Conservation (phyloP, 2,329 filamentous ascomycete species). For the Botrytis squamosa region DNA sequence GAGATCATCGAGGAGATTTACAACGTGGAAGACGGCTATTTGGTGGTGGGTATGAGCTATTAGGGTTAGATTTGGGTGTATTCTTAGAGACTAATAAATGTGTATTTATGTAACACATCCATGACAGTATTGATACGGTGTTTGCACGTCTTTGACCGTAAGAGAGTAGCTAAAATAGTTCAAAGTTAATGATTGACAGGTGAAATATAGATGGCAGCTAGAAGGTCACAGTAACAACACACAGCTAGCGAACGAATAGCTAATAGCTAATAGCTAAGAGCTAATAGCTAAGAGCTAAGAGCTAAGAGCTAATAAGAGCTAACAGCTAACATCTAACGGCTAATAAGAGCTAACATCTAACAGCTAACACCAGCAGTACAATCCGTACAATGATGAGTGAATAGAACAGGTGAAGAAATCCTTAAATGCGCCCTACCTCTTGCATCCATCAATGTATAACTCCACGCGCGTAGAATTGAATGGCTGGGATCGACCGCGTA, state of each 20-base stretch:
- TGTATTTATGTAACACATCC: background rate
- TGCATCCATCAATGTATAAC: background rate
- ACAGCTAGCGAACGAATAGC: no score
- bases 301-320: background rate
- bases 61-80: background rate
- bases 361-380: background rate
- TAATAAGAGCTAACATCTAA: background rate
- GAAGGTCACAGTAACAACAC: background rate
- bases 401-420: background rate
- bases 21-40: background rate
- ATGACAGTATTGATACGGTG: background rate
- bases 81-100: background rate
- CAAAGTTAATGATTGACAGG: background rate
- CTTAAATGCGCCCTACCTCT: background rate
- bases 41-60: background rate
- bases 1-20: background rate
- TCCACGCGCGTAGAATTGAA: background rate
- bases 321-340: no score
- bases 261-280: background rate
- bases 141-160: background rate
- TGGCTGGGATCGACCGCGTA: slow-evolving; percentile 8
- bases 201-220: background rate
- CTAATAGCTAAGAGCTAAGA: background rate
- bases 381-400: background rate
- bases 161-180: background rate